Conservation (phyloP, 768 basidiomycete species). For the Myochromella boudieri region DNA sequence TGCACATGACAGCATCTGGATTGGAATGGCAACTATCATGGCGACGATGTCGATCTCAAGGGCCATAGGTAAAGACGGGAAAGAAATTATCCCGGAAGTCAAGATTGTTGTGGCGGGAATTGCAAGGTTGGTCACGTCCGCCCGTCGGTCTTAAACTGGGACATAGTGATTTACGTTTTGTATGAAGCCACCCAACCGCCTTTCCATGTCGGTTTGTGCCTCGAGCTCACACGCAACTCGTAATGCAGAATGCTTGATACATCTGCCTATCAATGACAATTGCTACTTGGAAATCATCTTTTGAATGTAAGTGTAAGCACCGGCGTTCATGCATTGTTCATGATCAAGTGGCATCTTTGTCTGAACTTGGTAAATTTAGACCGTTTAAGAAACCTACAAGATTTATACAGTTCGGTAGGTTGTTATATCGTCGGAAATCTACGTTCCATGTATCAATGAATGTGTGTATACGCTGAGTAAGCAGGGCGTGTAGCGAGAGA, state of each 20-base stretch:
- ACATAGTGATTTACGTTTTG: slow-evolving; percentile 9
- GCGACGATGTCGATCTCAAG: slow-evolving; percentile 4
- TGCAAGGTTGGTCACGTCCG: background rate
- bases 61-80: slow-evolving; percentile 2
- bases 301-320: too few species aligned
- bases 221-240: background rate
- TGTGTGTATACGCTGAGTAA: too few species aligned
- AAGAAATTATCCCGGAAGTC: slow-evolving; percentile 1
- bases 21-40: slow-evolving; percentile 10
- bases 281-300: background rate
- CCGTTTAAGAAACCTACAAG: too few species aligned
- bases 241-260: background rate
- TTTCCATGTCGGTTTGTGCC: slow-evolving; percentile 24
- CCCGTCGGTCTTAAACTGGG: slow-evolving; percentile 28
- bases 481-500: too few species aligned
- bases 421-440: too few species aligned
- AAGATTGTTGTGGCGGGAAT: background rate
- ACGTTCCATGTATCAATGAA: too few species aligned
- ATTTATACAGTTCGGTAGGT: too few species aligned
- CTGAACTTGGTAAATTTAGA: too few species aligned
- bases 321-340: too few species aligned
- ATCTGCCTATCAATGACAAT: background rate
- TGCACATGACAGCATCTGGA: slow-evolving; percentile 38
- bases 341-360: too few species aligned
- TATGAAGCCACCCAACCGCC: slow-evolving; percentile 25